Conservation (phyloP, 1,284 basidiomycete species). For the Leccinum fallax region DNA sequence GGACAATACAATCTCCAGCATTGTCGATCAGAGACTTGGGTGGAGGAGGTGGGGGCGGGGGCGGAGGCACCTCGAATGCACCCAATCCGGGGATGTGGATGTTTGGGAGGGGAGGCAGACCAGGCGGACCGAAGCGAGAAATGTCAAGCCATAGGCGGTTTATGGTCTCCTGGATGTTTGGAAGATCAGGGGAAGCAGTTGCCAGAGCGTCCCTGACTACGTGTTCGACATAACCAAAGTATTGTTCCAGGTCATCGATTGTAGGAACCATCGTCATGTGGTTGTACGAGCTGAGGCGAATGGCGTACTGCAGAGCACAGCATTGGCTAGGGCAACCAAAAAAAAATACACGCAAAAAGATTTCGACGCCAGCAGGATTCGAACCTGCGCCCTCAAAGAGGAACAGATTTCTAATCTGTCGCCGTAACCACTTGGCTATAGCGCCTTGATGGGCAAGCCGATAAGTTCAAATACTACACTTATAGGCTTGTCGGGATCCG, state of each 20-base stretch:
- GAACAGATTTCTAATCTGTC: conserved; percentile 58
- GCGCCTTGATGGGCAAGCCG: not conserved
- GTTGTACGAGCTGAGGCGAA: not conserved
- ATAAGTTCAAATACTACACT: not conserved
- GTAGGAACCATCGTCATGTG: conserved; percentile 41
- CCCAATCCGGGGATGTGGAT: conserved; percentile 66
- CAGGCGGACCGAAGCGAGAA: conserved; percentile 72
- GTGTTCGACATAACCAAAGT: conserved; percentile 67
- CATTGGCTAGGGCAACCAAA: conserved; percentile 10
- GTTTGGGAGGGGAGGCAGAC: conserved; percentile 61
- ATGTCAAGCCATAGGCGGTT: conserved; percentile 76
- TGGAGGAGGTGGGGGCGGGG: conserved; percentile 55
- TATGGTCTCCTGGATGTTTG: conserved; percentile 63
- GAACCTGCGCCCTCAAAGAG: conserved; percentile 72
- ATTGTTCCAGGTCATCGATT: conserved; percentile 70
- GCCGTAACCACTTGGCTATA: conserved; percentile 63
- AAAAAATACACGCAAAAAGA: too few species aligned
- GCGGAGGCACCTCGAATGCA: conserved; percentile 70
- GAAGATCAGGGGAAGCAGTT: conserved; percentile 58
- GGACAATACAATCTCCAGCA: conserved; percentile 52
- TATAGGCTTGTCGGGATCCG: not conserved
- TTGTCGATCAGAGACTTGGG: conserved; percentile 48
- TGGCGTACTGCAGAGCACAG: conserved; percentile 21
- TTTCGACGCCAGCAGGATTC: conserved; percentile 69
- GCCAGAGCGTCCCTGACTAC: conserved; percentile 61